Conservation (phyloP, 345 rosid species). For the Rhizophora mangle region DNA sequence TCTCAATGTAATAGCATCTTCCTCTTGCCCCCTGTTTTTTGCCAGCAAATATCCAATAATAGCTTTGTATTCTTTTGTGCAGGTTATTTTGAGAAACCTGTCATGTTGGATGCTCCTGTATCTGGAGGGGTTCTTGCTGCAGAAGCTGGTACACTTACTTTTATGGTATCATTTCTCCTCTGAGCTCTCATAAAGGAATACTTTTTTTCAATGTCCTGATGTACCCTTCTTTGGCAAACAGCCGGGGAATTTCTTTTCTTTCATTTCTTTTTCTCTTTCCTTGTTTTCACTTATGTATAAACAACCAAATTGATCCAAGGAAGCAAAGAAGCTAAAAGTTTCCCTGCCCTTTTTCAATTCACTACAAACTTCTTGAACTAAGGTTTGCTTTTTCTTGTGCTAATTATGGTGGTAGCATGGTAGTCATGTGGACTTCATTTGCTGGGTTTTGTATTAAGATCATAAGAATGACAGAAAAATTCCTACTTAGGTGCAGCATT, state of each 20-base stretch:
- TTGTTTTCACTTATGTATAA: neutral
- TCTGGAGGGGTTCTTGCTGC: conserved; percentile 98
- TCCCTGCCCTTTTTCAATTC: too few species aligned
- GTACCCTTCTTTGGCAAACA: neutral
- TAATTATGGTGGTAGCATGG: too few species aligned
- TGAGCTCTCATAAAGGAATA: conserved; percentile 3
- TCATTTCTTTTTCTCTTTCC: neutral
- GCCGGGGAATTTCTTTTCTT: neutral
- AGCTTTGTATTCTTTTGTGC: conserved; percentile 13
- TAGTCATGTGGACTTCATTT: too few species aligned
- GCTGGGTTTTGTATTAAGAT: too few species aligned
- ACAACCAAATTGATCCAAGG: too few species aligned
- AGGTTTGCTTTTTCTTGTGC: too few species aligned
- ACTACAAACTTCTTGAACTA: too few species aligned
- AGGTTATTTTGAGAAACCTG: conserved; percentile 62
- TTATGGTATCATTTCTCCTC: conserved; percentile 53
- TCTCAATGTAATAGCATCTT: conserved; percentile 2
- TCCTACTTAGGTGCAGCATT: too few species aligned
- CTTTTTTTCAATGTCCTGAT: neutral
- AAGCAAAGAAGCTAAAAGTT: too few species aligned
- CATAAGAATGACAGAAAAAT: too few species aligned
- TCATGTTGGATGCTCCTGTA: conserved; percentile 97
- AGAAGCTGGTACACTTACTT: conserved; percentile 80
- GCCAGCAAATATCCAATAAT: neutral
- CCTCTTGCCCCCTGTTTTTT: too few species aligned